Evolutionary conservation across 2,329 filamentous ascomycete genomes (phyloP).

Genomic region (Ceratocystis variospora): DNA sequence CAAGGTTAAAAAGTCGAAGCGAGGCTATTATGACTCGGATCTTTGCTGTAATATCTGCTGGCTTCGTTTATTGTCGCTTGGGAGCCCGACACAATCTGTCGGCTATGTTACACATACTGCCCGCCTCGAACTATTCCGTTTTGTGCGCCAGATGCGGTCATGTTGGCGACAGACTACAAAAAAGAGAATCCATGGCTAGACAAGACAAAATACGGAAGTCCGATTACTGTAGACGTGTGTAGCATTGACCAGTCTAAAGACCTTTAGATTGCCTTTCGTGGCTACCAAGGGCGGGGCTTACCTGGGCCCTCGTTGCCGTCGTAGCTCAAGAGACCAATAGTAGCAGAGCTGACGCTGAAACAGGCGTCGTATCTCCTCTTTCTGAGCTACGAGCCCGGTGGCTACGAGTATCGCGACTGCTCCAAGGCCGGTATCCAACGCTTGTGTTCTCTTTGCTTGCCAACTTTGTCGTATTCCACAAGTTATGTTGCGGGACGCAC

Average conservation of each 20-base stretch:
- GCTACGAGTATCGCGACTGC: conserved; percentile 32
- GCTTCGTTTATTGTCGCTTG: conserved; percentile 4
- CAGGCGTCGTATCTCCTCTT: conserved; percentile 35
- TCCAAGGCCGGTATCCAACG: conserved; percentile 24
- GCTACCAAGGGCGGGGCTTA: conserved; percentile 34
- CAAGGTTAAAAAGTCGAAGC: conserved; percentile 30
- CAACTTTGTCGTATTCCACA: conserved; percentile 26
- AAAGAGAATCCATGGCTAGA: conserved; percentile 31
- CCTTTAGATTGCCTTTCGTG: conserved; percentile 32
- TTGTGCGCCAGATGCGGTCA: conserved; percentile 31
- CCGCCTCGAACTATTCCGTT: not conserved
- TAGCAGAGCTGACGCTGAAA: not conserved
- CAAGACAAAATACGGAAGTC: conserved; percentile 28
- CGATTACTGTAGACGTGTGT: conserved; percentile 38
- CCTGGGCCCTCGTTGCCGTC: conserved; percentile 22
- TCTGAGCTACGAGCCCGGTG: conserved; percentile 37
- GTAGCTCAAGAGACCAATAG: not conserved
- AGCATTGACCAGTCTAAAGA: conserved; percentile 35
- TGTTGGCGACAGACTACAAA: conserved; percentile 36
- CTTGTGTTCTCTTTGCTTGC: conserved; percentile 20
- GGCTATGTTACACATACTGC: not conserved
- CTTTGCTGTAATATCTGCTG: conserved; percentile 14
- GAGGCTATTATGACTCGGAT: conserved; percentile 28
- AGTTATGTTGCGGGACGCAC: conserved; percentile 31
- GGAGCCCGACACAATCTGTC: not conserved